Base-by-base conservation (phyloP, 2,329 filamentous ascomycete genomes). In the Acrocalymma vagum region DNA sequence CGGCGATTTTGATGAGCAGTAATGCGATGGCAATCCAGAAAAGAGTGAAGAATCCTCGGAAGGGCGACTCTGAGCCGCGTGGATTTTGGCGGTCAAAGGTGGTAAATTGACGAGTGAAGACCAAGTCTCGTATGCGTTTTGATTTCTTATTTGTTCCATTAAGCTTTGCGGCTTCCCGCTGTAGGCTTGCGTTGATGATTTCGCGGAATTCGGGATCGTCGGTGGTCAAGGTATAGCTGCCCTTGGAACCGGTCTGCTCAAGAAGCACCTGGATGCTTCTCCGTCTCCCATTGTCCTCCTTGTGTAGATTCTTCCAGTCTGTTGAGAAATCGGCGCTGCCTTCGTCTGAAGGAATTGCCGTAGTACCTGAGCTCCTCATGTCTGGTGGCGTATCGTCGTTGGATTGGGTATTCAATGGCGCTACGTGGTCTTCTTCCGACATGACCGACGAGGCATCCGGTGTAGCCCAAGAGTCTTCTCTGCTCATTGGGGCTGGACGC, bases 1-100 rank as follows among this genome's bases (percentile, higher is more conserved):
- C 81, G 0, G 79, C 85, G 31, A 88, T 83, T 60, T 84, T 84
- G 22, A 87, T 58, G 42, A 90, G 79, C 53, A 87, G 78, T 28
- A 91, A 64, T 6, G 80, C 78, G 48, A 90, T 83, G 7, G 79
- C 78, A 30, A 90, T 78, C 87, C 88, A 92, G 65, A 90, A 90
- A 0, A 93, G 73, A 0, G 85, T 88, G 59, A 88, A 91, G 72
- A 92, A 92, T 20, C 88, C 88, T 62, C 87, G 83, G 56, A 91
- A 92, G 0, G 85, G 84, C 27, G 84, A 89, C 31, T 85, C 83
- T 3, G 80, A 78, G 2, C 82, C 80, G 1, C 73, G 72, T 5
- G 79, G 76, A 58, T 90, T 91, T 51, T 88, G 83, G 9, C 85
- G 78, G 65, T 92, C 88, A 63, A 92, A 91, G 0, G 85, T 79